Base-by-base conservation (phyloP, 2,329 filamentous ascomycete species). In the Aspergillus jensenii region DNA sequence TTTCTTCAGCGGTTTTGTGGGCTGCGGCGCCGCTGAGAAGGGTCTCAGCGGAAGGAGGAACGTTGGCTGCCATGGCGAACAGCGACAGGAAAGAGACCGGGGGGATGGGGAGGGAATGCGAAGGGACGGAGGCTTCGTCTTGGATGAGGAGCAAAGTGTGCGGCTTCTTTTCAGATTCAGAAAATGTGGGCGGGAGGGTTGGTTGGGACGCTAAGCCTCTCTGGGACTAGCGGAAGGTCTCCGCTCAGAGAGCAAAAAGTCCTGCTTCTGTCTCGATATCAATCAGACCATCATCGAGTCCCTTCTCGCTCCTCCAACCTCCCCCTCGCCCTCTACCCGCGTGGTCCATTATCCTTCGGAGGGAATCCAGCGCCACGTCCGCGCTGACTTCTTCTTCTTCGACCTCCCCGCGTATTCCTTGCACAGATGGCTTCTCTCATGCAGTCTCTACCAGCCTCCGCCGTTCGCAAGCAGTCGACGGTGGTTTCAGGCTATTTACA, bases 31-130 rank as follows among this genome's bases (percentile, higher is more conserved):
- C 80, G 66, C 79, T 79, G 65, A 77, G 75, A 59, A 82, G 69
- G 60, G 78, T 74, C 68, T 81, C 79, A 61, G 80, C 79, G 56
- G 78, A 77, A 57, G 78, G 76, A 56, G 79, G 78, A 60, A 70
- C 73, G 65, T 77, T 79, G 70, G 80, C 79, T 70, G 82, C 80
- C 82, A 84, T 84, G 70, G 69, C 79, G 73, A 70, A 60, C 48
- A 55, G 59, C 52, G 58, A 56, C 52, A 56, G 59, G 54, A 55
- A 62, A 56, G 41, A 56, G 53, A 64, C 63, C 55, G 61, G 54
- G 61, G 41, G 48, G 51, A 58, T 59, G 56, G 53, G 55, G 52
- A 52, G 55, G 56, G 54, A 47, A 52, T 62, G 51, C 47, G 58
- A 61, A 63, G 52, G 56, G 55, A 51, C 33, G 35, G 55, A 40